Base-by-base conservation (phyloP, 176 grass and related monocot genomes). In the Aegilops tauschii region DNA sequence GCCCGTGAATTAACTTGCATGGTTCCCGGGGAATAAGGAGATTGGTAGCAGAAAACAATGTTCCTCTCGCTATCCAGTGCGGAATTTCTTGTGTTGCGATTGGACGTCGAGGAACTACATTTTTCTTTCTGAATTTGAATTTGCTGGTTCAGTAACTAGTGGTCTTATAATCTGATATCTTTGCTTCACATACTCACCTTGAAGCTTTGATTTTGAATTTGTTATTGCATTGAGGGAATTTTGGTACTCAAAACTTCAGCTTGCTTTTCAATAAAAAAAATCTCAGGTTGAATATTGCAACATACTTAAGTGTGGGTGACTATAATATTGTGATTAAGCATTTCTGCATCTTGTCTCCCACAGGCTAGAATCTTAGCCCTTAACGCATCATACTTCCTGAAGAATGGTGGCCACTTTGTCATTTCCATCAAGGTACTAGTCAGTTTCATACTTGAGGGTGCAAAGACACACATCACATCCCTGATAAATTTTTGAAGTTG, bases 281-380 rank as follows among this genome's bases (percentile, higher is more conserved):
- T 1, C 47, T 16, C 13, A 52, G 49, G 0, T 5, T 52, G 14
- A 52, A 52, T 17, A 17, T 17, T 52, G 49, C 0, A 58, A 2
- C 1, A 5, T 40, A 14, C 23, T 25, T 25, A 25, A 25, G 1
- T 14, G 65, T 76, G 6, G 12, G 3, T 21, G 17, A 8, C 39
- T 13, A 9, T 4, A 34, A 54, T 42, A 29, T 21, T 42, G 3
- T 5, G 32, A 3, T 13, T 23, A 0, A 3, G 16, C 21, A 18
- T 10, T 25, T 76, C 21, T 74, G 6, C 4, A 32, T 87, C 3
- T 79, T 88, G 2, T 72, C 5, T 82, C 12, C 37, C 79, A 37
- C 92, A 98, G 96, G 96, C 96, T 84, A 98, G 95, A 80, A 95
- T 98, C 34, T 86, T 98, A 83, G 96, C 93, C 25, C 75, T 95